Percentiles rank a stretch among this genome's conserved stretches.
Conservation (phyloP, 2,329 filamentous ascomycete genomes). For the Amauroascus verrucosus region DNA sequence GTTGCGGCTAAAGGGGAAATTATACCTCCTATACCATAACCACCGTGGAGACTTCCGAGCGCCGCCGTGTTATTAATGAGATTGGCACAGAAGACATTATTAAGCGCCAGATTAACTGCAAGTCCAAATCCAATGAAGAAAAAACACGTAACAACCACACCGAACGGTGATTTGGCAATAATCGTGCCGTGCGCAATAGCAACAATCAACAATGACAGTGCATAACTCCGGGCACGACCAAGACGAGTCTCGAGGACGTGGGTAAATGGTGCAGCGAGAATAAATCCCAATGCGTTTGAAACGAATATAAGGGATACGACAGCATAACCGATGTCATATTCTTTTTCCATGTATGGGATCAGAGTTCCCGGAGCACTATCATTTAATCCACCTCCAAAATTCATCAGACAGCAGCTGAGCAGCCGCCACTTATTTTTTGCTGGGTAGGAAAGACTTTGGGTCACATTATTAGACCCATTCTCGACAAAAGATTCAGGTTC, state of each 20-base stretch:
- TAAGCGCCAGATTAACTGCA: conserved; percentile 45
- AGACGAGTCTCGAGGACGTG: conserved; percentile 52
- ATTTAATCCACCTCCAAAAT: conserved; percentile 61
- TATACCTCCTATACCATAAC: conserved; percentile 50
- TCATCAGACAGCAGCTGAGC: conserved; percentile 53
- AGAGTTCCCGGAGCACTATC: conserved; percentile 69
- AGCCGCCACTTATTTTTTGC: conserved; percentile 57
- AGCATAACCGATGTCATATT: conserved; percentile 67
- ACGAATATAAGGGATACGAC: conserved; percentile 75
- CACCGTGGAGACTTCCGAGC: conserved; percentile 33
- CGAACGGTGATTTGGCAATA: conserved; percentile 48
- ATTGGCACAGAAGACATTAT: conserved; percentile 48
- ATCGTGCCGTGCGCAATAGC: conserved; percentile 55
- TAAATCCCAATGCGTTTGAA: conserved; percentile 65
- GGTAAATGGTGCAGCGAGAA: conserved; percentile 59
- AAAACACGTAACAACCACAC: no score
- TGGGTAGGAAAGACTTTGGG: conserved; percentile 22
- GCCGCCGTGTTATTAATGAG: conserved; percentile 43
- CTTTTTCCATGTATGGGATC: no score
- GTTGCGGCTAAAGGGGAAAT: conserved; percentile 65
- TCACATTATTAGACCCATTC: conserved; percentile 19
- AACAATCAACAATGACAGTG: conserved; percentile 49
- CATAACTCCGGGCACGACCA: conserved; percentile 55
- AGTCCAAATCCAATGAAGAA: no score
- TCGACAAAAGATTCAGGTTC: conserved; percentile 17